These are phyloP conservation scores for Boletus tylopilopsis DNA, from an alignment of 768 basidiomycete species.

Conservation along the genomic window DNA sequence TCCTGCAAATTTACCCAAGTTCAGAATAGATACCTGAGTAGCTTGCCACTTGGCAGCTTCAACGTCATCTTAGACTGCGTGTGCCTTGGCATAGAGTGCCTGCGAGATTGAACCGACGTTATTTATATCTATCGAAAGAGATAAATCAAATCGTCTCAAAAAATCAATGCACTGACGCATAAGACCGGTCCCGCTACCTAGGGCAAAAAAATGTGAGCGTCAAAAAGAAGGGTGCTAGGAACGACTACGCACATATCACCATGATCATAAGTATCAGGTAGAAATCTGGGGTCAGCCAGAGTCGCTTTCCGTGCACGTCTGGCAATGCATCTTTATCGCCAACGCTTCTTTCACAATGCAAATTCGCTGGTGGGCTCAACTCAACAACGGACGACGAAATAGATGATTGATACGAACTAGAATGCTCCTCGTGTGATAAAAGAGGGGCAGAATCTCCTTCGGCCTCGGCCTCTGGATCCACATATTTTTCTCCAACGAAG, in stretches of 20 bases:
- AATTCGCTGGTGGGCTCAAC: conserved; percentile 17
- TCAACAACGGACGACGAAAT: conserved; percentile 17
- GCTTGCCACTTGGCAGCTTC: conserved; percentile 76
- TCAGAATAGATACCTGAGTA: conserved; percentile 78
- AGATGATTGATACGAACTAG: conserved; percentile 22
- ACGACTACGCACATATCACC: conserved; percentile 46
- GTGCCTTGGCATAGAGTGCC: conserved; percentile 58
- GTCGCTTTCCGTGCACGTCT: conserved; percentile 51
- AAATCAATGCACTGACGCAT: conserved; percentile 52
- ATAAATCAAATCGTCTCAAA: background rate
- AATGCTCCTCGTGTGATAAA: conserved; percentile 17
- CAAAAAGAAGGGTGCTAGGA: background rate
- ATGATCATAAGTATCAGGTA: conserved; percentile 58
- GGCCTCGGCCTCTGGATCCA: conserved; percentile 17
- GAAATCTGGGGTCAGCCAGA: conserved; percentile 56
- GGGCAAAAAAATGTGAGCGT: background rate
- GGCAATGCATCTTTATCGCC: conserved; percentile 32
- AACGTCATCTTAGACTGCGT: conserved; percentile 60
- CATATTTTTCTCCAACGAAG: no score
- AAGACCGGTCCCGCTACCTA: conserved; percentile 70
- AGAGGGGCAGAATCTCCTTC: conserved; percentile 21
- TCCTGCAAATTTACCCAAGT: conserved; percentile 76
- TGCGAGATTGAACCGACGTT: conserved; percentile 82
- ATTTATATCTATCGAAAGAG: conserved; percentile 59
- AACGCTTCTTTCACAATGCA: background rate